A percentile compares a stretch with the other conserved stretches of the same genome.
phyloP scores from a whole-genome alignment of 2,329 filamentous ascomycete species.

The Penicillium sp. region DNA sequence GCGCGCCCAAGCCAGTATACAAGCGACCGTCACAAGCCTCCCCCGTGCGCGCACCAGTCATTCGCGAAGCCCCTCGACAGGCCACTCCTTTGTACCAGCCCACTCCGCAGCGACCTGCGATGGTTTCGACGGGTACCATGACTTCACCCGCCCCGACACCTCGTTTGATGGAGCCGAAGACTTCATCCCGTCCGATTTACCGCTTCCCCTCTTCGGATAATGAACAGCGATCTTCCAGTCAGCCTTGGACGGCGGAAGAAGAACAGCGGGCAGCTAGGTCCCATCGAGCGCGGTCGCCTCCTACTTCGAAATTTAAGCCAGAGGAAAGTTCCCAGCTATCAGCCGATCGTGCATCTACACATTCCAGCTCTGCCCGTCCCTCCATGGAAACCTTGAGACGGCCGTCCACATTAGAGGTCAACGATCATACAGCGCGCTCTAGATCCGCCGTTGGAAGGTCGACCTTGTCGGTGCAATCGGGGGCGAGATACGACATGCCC shows the following conservation, averaged over 20 bases:
- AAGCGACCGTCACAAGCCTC: conserved; percentile 29
- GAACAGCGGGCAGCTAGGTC: conserved; percentile 15
- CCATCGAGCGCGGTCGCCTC: conserved; percentile 35
- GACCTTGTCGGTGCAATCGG: conserved; percentile 82
- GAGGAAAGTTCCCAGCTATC: conserved; percentile 55
- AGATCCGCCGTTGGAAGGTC: conserved; percentile 67
- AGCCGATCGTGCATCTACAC: conserved; percentile 54
- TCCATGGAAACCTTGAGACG: conserved; percentile 68
- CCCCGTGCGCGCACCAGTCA: conserved; percentile 25
- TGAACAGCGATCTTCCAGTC: conserved; percentile 50
- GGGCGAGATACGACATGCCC: conserved; percentile 79
- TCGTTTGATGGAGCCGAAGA: conserved; percentile 28
- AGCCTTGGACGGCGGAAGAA: conserved; percentile 44
- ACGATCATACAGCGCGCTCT: conserved; percentile 60
- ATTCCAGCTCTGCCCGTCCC: conserved; percentile 62
- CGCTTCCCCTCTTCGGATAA: conserved; percentile 53
- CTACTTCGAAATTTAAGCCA: conserved; percentile 35
- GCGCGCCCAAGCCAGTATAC: conserved; percentile 32
- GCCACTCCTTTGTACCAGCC: conserved; percentile 41
- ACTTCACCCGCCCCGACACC: conserved; percentile 59
- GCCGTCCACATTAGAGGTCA: conserved; percentile 63
- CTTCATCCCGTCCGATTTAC: conserved; percentile 51
- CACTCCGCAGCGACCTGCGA: conserved; percentile 52
- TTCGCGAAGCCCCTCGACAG: conserved; percentile 29
- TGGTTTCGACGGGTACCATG: conserved; percentile 79